A percentile compares a stretch with the other conserved stretches of the same genome.
These are phyloP conservation scores for Xylariaceae sp. DNA, from an alignment of 2,329 filamentous ascomycete species.

Conservation along the genomic window DNA sequence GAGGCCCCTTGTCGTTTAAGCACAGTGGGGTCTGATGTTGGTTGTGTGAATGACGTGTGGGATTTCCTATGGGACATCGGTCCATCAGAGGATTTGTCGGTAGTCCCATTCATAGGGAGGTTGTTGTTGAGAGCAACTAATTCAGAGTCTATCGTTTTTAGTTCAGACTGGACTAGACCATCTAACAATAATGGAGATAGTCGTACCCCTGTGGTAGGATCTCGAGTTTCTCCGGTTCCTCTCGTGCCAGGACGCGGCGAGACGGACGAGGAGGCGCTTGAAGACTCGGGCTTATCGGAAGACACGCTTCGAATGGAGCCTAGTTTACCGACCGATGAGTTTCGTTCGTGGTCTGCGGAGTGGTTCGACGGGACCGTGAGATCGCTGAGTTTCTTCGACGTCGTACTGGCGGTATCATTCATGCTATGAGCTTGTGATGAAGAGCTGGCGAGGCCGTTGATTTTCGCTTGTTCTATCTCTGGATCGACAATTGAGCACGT, in stretches of 20 bases:
- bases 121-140: slow-evolving; percentile 1
- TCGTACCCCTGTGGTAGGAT: slow-evolving; percentile 24
- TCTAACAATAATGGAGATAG: slow-evolving; percentile 24
- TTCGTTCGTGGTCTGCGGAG: neutral
- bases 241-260: slow-evolving; percentile 17
- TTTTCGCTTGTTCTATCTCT: slow-evolving; percentile 16
- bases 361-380: slow-evolving; percentile 1
- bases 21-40: slow-evolving; percentile 9
- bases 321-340: slow-evolving; percentile 2
- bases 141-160: neutral
- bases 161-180: neutral
- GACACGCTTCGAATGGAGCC: slow-evolving; percentile 6
- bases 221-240: slow-evolving; percentile 15
- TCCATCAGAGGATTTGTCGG: slow-evolving; percentile 7
- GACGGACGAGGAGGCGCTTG: slow-evolving; percentile 14
- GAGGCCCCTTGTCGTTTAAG: slow-evolving; percentile 2
- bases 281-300: slow-evolving; percentile 10
- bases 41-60: slow-evolving; percentile 7
- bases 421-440: slow-evolving; percentile 4
- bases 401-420: slow-evolving; percentile 3
- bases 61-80: slow-evolving; percentile 11
- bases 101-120: neutral
- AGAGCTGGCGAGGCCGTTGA: slow-evolving; percentile 2
- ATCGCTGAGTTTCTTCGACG: slow-evolving; percentile 8
- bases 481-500: slow-evolving; percentile 42